phyloP scores from a whole-genome alignment of 179 eudicot genomes.

The Vitellaria paradoxa region DNA sequence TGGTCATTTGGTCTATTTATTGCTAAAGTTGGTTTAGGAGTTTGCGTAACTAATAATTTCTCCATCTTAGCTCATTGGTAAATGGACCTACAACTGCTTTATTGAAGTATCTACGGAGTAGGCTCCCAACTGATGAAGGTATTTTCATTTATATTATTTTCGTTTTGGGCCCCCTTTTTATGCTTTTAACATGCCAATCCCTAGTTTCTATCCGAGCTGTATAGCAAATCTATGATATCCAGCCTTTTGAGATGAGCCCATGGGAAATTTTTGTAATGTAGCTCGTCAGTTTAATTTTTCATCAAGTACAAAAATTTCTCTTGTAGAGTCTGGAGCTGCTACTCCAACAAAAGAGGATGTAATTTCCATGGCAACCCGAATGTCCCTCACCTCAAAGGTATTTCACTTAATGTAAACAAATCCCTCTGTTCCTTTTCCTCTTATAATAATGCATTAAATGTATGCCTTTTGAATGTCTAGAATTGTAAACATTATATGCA shows the following conservation, averaged over 20 bases:
- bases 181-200: not conserved
- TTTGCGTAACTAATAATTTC: constrained; percentile 9
- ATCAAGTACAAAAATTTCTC: constrained; percentile 8
- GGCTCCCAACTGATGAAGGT: constrained; percentile 90
- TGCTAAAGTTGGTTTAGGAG: constrained; percentile 10
- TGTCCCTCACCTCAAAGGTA: constrained; percentile 87
- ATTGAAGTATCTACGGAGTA: constrained; percentile 78
- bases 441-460: not conserved
- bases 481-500: not conserved
- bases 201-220: not conserved
- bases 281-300: not conserved
- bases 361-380: constrained; percentile 72
- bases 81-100: constrained; percentile 87
- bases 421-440: not conserved
- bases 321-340: constrained; percentile 52
- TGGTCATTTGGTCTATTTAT: constrained; percentile 12
- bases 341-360: constrained; percentile 69
- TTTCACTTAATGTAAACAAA: not conserved
- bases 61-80: constrained; percentile 63
- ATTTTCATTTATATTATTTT: constrained; percentile 13
- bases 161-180: not conserved
- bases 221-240: not conserved
- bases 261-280: not conserved
- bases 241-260: not conserved
- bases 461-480: not conserved